Conservation (phyloP, 352 stramenopile species). For the Sclerospora graminicola region DNA sequence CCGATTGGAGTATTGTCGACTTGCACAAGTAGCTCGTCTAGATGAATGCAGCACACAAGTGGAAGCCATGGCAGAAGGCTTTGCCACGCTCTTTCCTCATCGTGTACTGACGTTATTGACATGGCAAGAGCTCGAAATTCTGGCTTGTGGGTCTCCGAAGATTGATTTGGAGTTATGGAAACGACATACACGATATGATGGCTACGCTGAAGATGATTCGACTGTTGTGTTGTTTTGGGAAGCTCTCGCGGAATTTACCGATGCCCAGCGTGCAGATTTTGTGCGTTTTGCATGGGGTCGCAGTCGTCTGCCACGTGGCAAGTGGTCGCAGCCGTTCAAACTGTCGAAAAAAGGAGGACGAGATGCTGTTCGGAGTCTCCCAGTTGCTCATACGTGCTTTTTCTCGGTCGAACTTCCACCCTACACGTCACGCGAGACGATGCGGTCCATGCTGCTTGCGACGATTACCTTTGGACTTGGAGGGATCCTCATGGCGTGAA, state of each 20-base stretch:
- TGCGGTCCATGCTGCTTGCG: conserved; percentile 86
- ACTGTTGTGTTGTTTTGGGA: conserved; percentile 87
- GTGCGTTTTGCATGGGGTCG: conserved; percentile 92
- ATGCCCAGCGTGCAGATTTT: conserved; percentile 86
- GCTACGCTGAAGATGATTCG: conserved; percentile 71
- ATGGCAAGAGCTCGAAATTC: conserved; percentile 86
- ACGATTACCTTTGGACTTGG: conserved; percentile 92
- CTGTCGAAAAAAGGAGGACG: conserved; percentile 85
- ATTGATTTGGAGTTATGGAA: conserved; percentile 86
- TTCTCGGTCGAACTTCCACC: conserved; percentile 92
- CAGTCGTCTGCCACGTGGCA: conserved; percentile 82
- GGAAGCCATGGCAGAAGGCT: conserved; percentile 64
- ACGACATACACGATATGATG: conserved; percentile 84
- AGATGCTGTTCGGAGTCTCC: conserved; percentile 72
- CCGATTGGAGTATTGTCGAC: conserved; percentile 70
- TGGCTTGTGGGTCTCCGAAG: conserved; percentile 86
- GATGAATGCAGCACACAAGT: conserved; percentile 63
- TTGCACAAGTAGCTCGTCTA: conserved; percentile 75
- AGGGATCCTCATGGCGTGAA: conserved; percentile 82
- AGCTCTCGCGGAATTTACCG: conserved; percentile 75
- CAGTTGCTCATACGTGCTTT: conserved; percentile 93
- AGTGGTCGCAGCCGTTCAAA: conserved; percentile 87
- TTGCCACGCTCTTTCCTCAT: conserved; percentile 76
- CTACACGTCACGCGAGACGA: conserved; percentile 87
- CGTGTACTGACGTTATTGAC: conserved; percentile 84